These are phyloP conservation scores for Danielia oregonensis DNA, from an alignment of 805 yeast species.

Conservation along the genomic window DNA sequence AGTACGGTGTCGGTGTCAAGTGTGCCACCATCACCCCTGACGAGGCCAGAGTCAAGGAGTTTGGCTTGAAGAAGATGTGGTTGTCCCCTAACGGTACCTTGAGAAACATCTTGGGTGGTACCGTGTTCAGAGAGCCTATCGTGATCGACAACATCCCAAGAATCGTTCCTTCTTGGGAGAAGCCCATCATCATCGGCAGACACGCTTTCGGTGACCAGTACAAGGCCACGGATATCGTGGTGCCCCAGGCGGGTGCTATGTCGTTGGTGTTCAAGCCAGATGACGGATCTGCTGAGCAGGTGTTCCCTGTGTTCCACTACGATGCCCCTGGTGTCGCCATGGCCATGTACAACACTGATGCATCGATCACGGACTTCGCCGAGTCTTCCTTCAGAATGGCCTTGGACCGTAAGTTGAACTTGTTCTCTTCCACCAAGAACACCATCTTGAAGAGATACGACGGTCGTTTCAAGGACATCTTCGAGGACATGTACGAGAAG, in stretches of 20 bases:
- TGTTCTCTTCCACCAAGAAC: slow-evolving; percentile 89
- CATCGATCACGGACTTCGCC: slow-evolving; percentile 89
- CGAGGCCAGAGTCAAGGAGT: slow-evolving; percentile 92
- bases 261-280: slow-evolving; percentile 72
- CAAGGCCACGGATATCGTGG: slow-evolving; percentile 82
- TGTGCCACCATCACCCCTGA: slow-evolving; percentile 99
- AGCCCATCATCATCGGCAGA: slow-evolving; percentile 95
- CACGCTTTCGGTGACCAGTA: slow-evolving; percentile 98
- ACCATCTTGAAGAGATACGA: slow-evolving; percentile 92
- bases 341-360: slow-evolving; percentile 95
- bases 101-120: slow-evolving; percentile 92
- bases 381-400: slow-evolving; percentile 88
- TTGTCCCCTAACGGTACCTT: slow-evolving; percentile 95
- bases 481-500: slow-evolving; percentile 71
- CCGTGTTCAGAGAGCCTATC: slow-evolving; percentile 95
- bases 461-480: slow-evolving; percentile 92
- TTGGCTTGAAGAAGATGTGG: slow-evolving; percentile 93
- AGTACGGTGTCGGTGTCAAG: slow-evolving; percentile 90
- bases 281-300: slow-evolving; percentile 53
- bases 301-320: slow-evolving; percentile 64
- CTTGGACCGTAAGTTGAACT: slow-evolving; percentile 67
- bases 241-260: slow-evolving; percentile 77
- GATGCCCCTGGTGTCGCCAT: slow-evolving; percentile 76
- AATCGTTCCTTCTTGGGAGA: slow-evolving; percentile 86
- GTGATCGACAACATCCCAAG: slow-evolving; percentile 86